Percentiles rank a stretch among this genome's conserved stretches.
Conservation (phyloP, 2,329 filamentous ascomycete species). For the Pseudogymnoascus sp. region DNA sequence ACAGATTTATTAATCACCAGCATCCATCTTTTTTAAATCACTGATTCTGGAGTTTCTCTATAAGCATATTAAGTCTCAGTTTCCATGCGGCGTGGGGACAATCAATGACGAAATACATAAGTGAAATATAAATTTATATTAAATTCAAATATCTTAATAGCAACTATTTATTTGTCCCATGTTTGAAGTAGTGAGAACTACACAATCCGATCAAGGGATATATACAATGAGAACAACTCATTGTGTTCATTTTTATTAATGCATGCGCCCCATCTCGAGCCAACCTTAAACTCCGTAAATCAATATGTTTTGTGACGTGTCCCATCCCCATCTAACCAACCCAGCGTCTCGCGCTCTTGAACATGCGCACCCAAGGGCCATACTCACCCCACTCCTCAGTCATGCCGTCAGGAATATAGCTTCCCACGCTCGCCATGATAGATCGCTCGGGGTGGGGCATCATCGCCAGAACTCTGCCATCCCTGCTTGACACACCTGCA, state of each 20-base stretch:
- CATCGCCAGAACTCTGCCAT: slow-evolving; percentile 61
- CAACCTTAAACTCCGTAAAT: neutral
- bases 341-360: slow-evolving; percentile 66
- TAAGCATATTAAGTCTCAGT: neutral
- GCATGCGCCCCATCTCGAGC: neutral
- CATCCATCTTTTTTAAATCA: neutral
- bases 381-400: slow-evolving; percentile 58
- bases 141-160: slow-evolving; percentile 3
- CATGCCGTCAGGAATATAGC: slow-evolving; percentile 50
- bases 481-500: slow-evolving; percentile 54
- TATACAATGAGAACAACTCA: slow-evolving; percentile 1
- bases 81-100: neutral
- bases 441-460: slow-evolving; percentile 72
- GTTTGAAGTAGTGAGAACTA: neutral
- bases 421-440: slow-evolving; percentile 57
- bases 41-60: neutral
- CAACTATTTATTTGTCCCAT: slow-evolving; percentile 1
- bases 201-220: neutral
- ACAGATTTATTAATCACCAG: neutral
- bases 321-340: slow-evolving; percentile 41
- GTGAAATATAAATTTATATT: neutral
- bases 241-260: neutral
- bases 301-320: neutral
- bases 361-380: slow-evolving; percentile 62
- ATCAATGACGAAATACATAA: neutral